Evolutionary conservation across 345 rosid species (phyloP).

Genomic region (Bretschneidera sinensis): DNA sequence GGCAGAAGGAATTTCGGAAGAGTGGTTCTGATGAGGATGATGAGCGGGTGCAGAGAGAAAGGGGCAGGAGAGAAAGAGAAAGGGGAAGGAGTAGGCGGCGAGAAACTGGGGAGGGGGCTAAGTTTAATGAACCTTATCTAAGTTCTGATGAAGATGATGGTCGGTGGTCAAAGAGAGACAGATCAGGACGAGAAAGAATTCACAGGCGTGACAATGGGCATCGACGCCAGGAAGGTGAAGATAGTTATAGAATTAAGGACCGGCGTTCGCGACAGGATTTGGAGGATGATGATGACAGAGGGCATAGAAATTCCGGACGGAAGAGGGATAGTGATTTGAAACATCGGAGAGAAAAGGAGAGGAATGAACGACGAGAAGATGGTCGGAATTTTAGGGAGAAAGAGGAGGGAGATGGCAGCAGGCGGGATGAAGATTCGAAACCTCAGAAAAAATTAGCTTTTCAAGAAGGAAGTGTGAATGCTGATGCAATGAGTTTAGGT

Average conservation of each 20-base stretch:
- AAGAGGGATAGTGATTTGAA: neutral
- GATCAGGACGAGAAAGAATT: conserved; percentile 26
- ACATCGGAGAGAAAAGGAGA: conserved; percentile 24
- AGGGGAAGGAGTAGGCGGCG: conserved; percentile 9
- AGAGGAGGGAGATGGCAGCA: conserved; percentile 28
- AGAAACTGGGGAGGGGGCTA: conserved; percentile 19
- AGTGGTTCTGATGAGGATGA: conserved; percentile 18
- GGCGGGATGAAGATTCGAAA: conserved; percentile 26
- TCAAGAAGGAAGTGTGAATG: conserved; percentile 36
- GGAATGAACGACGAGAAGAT: conserved; percentile 29
- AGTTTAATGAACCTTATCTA: conserved; percentile 22
- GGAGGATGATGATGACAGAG: conserved; percentile 27
- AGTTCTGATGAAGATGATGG: conserved; percentile 21
- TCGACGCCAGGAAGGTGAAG: conserved; percentile 19
- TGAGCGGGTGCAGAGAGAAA: conserved; percentile 9
- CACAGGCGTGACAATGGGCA: conserved; percentile 22
- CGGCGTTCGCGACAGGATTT: conserved; percentile 20
- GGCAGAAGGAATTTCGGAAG: neutral
- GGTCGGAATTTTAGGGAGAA: conserved; percentile 15
- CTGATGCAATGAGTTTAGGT: conserved; percentile 35
- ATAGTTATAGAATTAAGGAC: conserved; percentile 16
- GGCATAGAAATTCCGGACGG: conserved; percentile 2
- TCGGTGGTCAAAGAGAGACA: conserved; percentile 21
- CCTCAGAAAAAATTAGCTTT: conserved; percentile 15
- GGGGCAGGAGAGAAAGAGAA: conserved; percentile 10